Evolutionary conservation across 345 rosid species (phyloP), one percentile per base, ranked within the genome.

Genomic region (Aurinia saxatilis): DNA sequence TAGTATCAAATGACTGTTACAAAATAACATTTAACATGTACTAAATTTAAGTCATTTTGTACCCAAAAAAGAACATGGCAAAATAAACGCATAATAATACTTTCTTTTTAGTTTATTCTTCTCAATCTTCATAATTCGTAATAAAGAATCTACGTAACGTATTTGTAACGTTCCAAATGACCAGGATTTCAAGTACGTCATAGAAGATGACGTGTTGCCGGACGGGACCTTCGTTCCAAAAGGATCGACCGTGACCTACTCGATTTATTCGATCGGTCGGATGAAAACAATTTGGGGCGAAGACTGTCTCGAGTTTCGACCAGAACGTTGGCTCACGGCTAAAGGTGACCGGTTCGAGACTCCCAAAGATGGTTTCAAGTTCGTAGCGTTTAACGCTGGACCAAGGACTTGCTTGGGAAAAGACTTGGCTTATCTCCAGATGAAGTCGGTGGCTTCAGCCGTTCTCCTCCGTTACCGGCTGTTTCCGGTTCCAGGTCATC

Each of bases 371-470:
- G 80, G 90, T 4, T 91, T 80, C 72, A 91, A 82, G 80, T 91
- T 88, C 30, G 88, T 87, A 42, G 84, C 98, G 3, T 91, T 91
- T 19, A 91, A 91, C 37, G 98, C 89, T 5, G 98, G 98, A 52
- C 98, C 98, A 11, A 83, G 98, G 62, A 88, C 85, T 65, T 91
- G 98, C 38, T 78, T 91, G 47, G 98, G 98, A 18, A 91, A 91
- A 69, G 98, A 91, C 74, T 65, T 91, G 73, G 98, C 98, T 38
- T 91, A 91, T 64, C 68, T 82, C 18, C 98, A 88, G 57, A 88
- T 91, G 98, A 91, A 88, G 65, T 88, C 96, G 0, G 88, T 81
- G 63, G 96, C 95, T 8, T 80, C 96, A 1, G 96, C 96, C 1
- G 85, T 91, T 48, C 82, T 91, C 46, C 76, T 91, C 14, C 95